Conservation (phyloP, 2,329 filamentous ascomycete genomes). For the Erysiphe pulchra region DNA sequence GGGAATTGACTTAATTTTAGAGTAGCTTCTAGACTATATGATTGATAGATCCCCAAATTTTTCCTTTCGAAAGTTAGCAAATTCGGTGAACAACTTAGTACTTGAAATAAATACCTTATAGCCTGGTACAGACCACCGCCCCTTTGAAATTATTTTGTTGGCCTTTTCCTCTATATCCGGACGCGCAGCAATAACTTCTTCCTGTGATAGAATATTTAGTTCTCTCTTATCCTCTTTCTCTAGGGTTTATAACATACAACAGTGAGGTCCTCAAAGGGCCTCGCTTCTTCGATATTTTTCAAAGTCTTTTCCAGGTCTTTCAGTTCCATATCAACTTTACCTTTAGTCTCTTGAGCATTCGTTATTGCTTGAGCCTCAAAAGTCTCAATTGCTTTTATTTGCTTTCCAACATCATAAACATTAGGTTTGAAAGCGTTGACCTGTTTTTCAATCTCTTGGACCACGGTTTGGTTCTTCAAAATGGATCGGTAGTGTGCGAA, state of each 20-base stretch:
- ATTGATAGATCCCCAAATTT: slow-evolving; percentile 95
- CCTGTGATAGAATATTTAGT: slow-evolving; percentile 23
- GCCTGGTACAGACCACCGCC: slow-evolving; percentile 90
- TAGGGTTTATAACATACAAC: slow-evolving; percentile 40
- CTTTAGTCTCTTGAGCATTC: slow-evolving; percentile 93
- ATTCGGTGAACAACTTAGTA: too few relatives aligned
- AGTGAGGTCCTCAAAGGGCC: slow-evolving; percentile 91
- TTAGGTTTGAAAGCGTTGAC: slow-evolving; percentile 77
- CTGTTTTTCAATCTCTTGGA: slow-evolving; percentile 94
- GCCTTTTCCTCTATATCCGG: slow-evolving; percentile 97
- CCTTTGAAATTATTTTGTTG: slow-evolving; percentile 80
- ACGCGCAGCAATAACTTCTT: slow-evolving; percentile 81
- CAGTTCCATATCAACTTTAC: slow-evolving; percentile 83
- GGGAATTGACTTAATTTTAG: too few relatives aligned
- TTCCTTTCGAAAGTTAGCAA: slow-evolving; percentile 33
- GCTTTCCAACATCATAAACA: slow-evolving; percentile 76
- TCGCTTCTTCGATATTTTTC: slow-evolving; percentile 87
- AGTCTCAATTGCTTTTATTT: slow-evolving; percentile 93
- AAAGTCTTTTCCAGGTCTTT: slow-evolving; percentile 83
- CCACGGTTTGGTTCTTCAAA: slow-evolving; percentile 86
- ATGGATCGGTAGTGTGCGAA: slow-evolving; percentile 76
- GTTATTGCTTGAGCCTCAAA: slow-evolving; percentile 94
- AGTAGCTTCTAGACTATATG: slow-evolving; percentile 33
- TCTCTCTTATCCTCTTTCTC: too few relatives aligned
- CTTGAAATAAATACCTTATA: slow-evolving; percentile 55